Percentiles rank a stretch among this genome's conserved stretches.
phyloP scores from a whole-genome alignment of 208 protist genomes.

The Crithidia brevicula region DNA sequence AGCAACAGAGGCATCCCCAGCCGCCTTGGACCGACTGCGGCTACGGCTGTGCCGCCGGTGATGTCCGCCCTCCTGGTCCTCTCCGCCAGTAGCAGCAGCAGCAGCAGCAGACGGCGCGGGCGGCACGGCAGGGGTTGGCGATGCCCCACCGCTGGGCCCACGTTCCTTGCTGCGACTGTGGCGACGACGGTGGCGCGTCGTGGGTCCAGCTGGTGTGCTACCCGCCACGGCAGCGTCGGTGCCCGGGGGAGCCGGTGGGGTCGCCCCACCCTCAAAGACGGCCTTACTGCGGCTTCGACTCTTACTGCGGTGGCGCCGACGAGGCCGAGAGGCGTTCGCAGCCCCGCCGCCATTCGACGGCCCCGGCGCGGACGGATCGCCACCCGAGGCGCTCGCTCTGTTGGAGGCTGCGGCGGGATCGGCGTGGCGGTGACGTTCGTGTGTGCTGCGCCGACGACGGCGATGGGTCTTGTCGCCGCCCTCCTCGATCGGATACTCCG shows the following conservation, averaged over 20 bases:
- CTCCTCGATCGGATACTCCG: conserved; percentile 25
- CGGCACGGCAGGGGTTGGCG: not conserved
- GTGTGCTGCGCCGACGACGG: conserved; percentile 20
- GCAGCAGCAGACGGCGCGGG: not conserved
- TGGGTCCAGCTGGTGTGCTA: conserved; percentile 2
- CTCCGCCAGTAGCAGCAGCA: not conserved
- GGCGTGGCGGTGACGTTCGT: conserved; percentile 22
- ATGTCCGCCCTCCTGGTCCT: not conserved
- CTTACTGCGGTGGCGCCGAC: conserved; percentile 21
- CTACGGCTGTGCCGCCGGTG: conserved; percentile 19
- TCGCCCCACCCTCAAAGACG: conserved; percentile 26
- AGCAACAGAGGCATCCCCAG: not conserved
- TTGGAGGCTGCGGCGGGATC: conserved; percentile 6
- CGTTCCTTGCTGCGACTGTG: conserved; percentile 13
- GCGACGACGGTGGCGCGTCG: conserved; percentile 9
- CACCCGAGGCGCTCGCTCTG: not conserved
- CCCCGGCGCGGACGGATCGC: not conserved
- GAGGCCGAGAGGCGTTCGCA: conserved; percentile 20
- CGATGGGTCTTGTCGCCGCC: conserved; percentile 16
- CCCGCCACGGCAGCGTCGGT: conserved; percentile 15
- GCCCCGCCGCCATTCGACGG: not conserved
- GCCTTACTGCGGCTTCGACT: conserved; percentile 23
- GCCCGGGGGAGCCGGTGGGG: conserved; percentile 4
- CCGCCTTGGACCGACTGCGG: conserved; percentile 9
- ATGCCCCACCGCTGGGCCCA: not conserved